Evolutionary conservation across 192 early-diverging fungal species (phyloP).

Genomic region (Umbelopsis sp.): DNA sequence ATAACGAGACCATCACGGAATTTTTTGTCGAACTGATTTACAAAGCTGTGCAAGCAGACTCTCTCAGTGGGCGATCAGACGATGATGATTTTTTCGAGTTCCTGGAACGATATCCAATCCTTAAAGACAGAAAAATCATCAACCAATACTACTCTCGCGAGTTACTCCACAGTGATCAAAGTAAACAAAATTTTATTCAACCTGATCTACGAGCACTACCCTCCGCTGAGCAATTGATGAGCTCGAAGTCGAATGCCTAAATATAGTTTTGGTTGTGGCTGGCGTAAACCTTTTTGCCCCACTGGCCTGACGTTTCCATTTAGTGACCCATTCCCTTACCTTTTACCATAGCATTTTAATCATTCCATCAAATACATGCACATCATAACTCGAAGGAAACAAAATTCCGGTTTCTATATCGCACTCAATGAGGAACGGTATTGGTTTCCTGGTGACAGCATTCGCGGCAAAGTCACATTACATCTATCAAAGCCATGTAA

Average conservation of each 20-base stretch:
- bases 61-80: background rate
- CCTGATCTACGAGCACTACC: constrained; percentile 40
- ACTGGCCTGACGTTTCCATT: background rate
- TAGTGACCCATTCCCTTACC: background rate
- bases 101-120: constrained; percentile 30
- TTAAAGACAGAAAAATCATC: constrained; percentile 29
- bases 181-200: constrained; percentile 18
- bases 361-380: constrained; percentile 6
- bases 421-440: constrained; percentile 18
- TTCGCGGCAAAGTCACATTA: constrained; percentile 2
- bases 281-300: background rate
- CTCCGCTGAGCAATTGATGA: background rate
- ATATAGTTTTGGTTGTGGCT: background rate
- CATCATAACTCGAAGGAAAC: constrained; percentile 7
- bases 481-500: background rate
- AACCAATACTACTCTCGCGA: constrained; percentile 34
- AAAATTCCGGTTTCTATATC: constrained; percentile 15
- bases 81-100: constrained; percentile 41
- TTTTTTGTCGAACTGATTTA: constrained; percentile 36
- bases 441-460: constrained; percentile 8
- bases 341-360: background rate
- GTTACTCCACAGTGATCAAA: constrained; percentile 22
- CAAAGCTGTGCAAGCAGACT: constrained; percentile 17
- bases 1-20: constrained; percentile 40
- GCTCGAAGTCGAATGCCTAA: background rate